Conservation (phyloP, 78 protist genomes). For the Isochrysis galbana region DNA sequence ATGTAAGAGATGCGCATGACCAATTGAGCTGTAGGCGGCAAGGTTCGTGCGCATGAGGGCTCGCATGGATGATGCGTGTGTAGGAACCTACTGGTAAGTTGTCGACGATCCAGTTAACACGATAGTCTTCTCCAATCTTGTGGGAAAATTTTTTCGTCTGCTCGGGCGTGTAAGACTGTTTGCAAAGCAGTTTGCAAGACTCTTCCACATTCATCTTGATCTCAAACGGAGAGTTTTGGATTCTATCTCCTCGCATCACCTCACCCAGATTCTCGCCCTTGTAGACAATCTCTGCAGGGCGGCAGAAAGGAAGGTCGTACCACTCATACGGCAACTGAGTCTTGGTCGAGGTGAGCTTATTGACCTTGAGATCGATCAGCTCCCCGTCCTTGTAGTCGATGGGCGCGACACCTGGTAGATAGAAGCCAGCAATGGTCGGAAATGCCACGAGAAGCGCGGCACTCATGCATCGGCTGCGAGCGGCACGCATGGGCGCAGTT, state of each 20-base stretch:
- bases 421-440: conserved; percentile 35
- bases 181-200: conserved; percentile 36
- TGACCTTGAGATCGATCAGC: conserved; percentile 32
- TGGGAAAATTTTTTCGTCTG: neutral
- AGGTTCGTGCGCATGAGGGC: too few relatives aligned
- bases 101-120: conserved; percentile 58
- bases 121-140: conserved; percentile 37
- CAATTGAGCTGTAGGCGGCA: too few relatives aligned
- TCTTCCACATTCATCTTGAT: conserved; percentile 34
- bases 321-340: conserved; percentile 56
- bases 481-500: too few relatives aligned
- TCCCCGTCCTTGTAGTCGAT: conserved; percentile 29
- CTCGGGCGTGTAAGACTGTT: neutral
- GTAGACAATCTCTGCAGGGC: conserved; percentile 10
- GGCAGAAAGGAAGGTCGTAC: conserved; percentile 50
- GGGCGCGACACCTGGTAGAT: conserved; percentile 61
- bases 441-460: too few relatives aligned
- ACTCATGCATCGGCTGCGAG: too few relatives aligned
- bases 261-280: conserved; percentile 58
- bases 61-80: too few relatives aligned
- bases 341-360: conserved; percentile 39
- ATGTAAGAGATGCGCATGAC: too few relatives aligned
- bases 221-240: conserved; percentile 40
- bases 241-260: conserved; percentile 42
- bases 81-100: too few relatives aligned